Evolutionary conservation across 805 yeast species (phyloP).

Genomic region (Teunomyces kruisii): DNA sequence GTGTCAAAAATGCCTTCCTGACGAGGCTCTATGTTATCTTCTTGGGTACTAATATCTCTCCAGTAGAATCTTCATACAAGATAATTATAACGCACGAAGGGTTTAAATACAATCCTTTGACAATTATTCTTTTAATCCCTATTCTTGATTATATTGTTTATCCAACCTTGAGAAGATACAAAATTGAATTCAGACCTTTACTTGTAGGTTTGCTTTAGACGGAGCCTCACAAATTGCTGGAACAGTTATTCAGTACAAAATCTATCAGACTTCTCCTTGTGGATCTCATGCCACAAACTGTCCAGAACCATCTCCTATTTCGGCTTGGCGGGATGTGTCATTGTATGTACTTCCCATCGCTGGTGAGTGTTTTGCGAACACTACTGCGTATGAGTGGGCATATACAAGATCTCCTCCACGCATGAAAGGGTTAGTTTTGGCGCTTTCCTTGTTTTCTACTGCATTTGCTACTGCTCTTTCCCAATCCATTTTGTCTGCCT

Average conservation of each 20-base stretch:
- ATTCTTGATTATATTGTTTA: slow-evolving; percentile 48
- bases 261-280: slow-evolving; percentile 52
- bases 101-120: slow-evolving; percentile 54
- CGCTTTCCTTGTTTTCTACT: slow-evolving; percentile 42
- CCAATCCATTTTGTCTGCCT: slow-evolving; percentile 40
- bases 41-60: too few species aligned
- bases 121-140: slow-evolving; percentile 53
- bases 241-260: slow-evolving; percentile 48
- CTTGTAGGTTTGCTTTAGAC: slow-evolving; percentile 48
- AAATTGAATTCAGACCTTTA: slow-evolving; percentile 43
- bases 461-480: slow-evolving; percentile 51
- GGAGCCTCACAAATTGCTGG: slow-evolving; percentile 49
- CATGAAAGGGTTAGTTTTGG: slow-evolving; percentile 52
- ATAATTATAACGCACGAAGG: too few species aligned
- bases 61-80: too few species aligned
- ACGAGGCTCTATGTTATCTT: too few species aligned
- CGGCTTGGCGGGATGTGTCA: slow-evolving; percentile 29
- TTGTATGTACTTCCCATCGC: slow-evolving; percentile 45
- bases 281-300: slow-evolving; percentile 46
- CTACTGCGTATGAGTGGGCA: slow-evolving; percentile 55
- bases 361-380: slow-evolving; percentile 53
- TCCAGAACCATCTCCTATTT: slow-evolving; percentile 25
- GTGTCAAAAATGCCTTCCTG: too few species aligned
- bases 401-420: slow-evolving; percentile 51
- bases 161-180: slow-evolving; percentile 44